Evolutionary conservation across 2,329 filamentous ascomycete genomes (phyloP).

Genomic region (Ampelomyces quisqualis): DNA sequence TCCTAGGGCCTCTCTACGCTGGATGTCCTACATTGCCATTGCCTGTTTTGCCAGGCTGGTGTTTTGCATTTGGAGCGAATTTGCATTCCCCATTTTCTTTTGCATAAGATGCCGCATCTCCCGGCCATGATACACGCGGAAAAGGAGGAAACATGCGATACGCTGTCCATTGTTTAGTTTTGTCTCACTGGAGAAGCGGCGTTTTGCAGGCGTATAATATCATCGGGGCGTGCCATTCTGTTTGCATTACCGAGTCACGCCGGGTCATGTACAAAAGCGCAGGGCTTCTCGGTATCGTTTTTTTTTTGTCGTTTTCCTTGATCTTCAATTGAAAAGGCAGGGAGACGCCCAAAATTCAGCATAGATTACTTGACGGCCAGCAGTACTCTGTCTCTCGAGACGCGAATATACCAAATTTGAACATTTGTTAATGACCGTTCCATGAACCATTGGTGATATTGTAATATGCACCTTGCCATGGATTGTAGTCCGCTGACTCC

Average conservation of each 20-base stretch:
- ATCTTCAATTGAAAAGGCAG: slow-evolving; percentile 19
- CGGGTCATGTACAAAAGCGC: slow-evolving; percentile 38
- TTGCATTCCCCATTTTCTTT: slow-evolving; percentile 31
- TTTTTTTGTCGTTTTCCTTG: slow-evolving; percentile 10
- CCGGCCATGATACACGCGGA: slow-evolving; percentile 18
- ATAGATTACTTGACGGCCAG: slow-evolving; percentile 17
- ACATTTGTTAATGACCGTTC: slow-evolving; percentile 19
- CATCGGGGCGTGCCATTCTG: slow-evolving; percentile 17
- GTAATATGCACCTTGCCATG: not conserved
- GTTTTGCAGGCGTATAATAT: slow-evolving; percentile 23
- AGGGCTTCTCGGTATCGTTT: slow-evolving; percentile 16
- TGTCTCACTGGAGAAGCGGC: slow-evolving; percentile 16
- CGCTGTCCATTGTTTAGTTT: slow-evolving; percentile 15
- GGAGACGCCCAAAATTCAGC: slow-evolving; percentile 17
- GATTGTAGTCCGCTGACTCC: not conserved
- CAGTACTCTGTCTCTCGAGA: slow-evolving; percentile 12
- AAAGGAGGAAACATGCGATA: slow-evolving; percentile 16
- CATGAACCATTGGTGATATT: slow-evolving; percentile 1
- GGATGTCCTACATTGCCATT: slow-evolving; percentile 37
- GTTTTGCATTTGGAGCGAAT: slow-evolving; percentile 41
- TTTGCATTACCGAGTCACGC: slow-evolving; percentile 14
- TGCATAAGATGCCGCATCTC: slow-evolving; percentile 27
- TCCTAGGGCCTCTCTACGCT: slow-evolving; percentile 23
- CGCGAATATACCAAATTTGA: slow-evolving; percentile 27
- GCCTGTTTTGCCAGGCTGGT: slow-evolving; percentile 19